Percentiles rank a stretch among this genome's conserved stretches.
Conservation (phyloP, 192 early-diverging fungal species). For the Rhizophagus prolifer region DNA sequence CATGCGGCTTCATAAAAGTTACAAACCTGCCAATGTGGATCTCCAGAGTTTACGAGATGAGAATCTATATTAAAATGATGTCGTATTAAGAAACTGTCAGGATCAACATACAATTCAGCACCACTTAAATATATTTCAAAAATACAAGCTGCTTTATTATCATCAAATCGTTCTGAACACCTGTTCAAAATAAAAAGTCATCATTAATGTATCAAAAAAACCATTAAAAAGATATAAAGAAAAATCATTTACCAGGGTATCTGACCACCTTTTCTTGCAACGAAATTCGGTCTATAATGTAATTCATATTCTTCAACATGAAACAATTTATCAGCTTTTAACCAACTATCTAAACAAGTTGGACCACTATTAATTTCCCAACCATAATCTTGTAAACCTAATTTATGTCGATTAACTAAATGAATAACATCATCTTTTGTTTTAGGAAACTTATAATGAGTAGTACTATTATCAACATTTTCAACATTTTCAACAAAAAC, state of each 20-base stretch:
- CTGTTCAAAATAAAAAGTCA: conserved; percentile 26
- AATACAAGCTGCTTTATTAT: conserved; percentile 53
- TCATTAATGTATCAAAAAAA: background rate
- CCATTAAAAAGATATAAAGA: background rate
- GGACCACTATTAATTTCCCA: conserved; percentile 55
- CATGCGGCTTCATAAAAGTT: conserved; percentile 36
- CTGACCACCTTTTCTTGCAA: conserved; percentile 47
- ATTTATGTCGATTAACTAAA: background rate
- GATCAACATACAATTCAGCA: conserved; percentile 54
- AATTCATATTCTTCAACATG: conserved; percentile 55
- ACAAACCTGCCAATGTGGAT: conserved; percentile 8
- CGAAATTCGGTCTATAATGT: conserved; percentile 57
- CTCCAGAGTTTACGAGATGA: background rate
- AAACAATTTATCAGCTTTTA: conserved; percentile 39
- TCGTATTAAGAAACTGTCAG: conserved; percentile 31
- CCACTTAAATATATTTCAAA: conserved; percentile 52
- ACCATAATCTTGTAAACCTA: conserved; percentile 44
- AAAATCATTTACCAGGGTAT: conserved; percentile 36
- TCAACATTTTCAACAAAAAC: conserved; percentile 28
- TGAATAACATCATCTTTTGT: background rate
- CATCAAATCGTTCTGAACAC: conserved; percentile 59
- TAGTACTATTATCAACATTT: conserved; percentile 9
- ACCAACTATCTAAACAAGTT: conserved; percentile 49
- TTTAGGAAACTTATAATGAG: background rate
- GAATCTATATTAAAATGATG: background rate